phyloP scores from a whole-genome alignment of 306 rosid species.

The Trifolium fragiferum region DNA sequence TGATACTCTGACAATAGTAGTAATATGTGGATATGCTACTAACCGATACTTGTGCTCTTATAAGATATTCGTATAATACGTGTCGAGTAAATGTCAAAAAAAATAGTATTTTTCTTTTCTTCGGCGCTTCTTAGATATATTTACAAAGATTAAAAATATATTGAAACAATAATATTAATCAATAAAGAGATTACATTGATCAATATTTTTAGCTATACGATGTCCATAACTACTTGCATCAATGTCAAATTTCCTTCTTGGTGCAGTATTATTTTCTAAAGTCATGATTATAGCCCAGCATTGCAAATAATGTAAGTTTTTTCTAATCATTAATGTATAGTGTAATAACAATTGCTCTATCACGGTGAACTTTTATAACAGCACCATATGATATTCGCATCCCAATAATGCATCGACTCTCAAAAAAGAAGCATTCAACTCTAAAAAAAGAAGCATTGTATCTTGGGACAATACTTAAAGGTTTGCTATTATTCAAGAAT shows the following conservation, averaged over 20 bases:
- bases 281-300: not conserved
- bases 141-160: no score
- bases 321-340: not conserved
- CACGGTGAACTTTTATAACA: not conserved
- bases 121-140: no score
- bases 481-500: slow-evolving; percentile 48
- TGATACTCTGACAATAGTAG: no score
- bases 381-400: not conserved
- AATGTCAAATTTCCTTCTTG: not conserved
- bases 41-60: no score
- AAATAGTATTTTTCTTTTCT: no score
- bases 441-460: not conserved
- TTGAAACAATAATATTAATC: no score
- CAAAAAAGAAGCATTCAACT: not conserved
- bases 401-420: not conserved
- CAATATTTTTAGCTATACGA: no score
- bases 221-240: not conserved
- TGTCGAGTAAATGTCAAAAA: no score
- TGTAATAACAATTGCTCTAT: not conserved
- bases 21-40: no score
- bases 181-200: no score
- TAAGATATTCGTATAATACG: no score
- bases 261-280: not conserved
- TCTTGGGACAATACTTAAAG: not conserved
- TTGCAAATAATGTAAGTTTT: not conserved